Evolutionary conservation across 148 eudicot genomes (phyloP), one percentile per base, ranked within the genome.

Genomic region (Talinum fruticosum): DNA sequence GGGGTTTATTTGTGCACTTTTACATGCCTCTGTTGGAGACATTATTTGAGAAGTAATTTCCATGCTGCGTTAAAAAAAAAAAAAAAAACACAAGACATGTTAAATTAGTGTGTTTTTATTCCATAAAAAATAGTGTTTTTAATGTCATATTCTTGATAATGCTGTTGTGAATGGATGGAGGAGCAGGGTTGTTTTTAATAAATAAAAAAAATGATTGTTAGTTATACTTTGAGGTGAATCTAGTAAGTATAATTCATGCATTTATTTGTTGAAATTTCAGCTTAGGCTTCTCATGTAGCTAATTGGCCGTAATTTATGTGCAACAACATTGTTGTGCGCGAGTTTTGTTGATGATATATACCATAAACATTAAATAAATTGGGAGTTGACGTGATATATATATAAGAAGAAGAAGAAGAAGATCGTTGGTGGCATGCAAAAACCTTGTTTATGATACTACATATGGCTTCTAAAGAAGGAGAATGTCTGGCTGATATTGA

Each of bases 401-500:
- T 7, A 10, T 51, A 51, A 16, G 57, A 51, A 16, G 2, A 6
- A 19, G 23, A 19, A 2, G 21, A 19, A 15, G 21, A 51, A 51
- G 4, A 51, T 13, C 21, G 23, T 51, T 51, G 57, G 57, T 21
- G 38, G 8, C 8, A 41, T 33, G 45, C 28, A 28, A 53, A 81
- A 41, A 41, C 13, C 47, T 41, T 41, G 0, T 41, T 36, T 18
- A 65, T 41, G 67, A 51, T 51, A 13, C 51, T 64, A 51, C 15
- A 6, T 26, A 88, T 79, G 76, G 82, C 79, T 54, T 71, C 76
- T 30, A 81, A 74, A 79, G 88, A 83, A 19, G 80, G 81, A 23
- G 83, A 75, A 26, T 45, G 79, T 71, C 75, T 82, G 61, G 65
- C 71, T 62, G 94, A 91, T 84, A 79, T 93, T 64, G 98, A 90